Evolutionary conservation across 306 rosid species (phyloP), one percentile per base, ranked within the genome.

Genomic region (Gastrolobium bilobum): DNA sequence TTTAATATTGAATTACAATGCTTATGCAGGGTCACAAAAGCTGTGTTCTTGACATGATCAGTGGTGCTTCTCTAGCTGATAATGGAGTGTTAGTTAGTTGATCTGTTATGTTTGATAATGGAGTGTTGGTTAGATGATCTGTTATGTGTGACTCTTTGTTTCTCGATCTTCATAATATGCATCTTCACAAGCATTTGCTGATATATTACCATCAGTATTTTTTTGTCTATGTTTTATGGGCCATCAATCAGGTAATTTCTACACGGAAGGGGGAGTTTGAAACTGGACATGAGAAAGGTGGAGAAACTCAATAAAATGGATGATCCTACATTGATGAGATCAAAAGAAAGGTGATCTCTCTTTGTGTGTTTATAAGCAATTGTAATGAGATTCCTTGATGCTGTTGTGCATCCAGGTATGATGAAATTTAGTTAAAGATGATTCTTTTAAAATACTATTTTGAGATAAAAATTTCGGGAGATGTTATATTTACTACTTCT

Each of bases 241-340:
- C 30, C 74, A 13, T 26, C 82, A 43, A 14, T 11, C 61, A 96
- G 99, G 98, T 96, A 60, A 93, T 96, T 73, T 96, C 99, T 88
- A 98, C 99, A 31, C 85, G 99, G 56, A 96, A 93, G 85, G 99
- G 99, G 59, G 99, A 96, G 83, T 96, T 96, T 78, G 99, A 96
- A 84, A 96, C 99, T 59, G 99, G 99, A 64, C 93, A 90, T 74
- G 99, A 96, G 93, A 92, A 90, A 77, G 99, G 99, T 84, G 99
- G 99, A 34, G 98, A 96, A 84, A 96, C 99, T 96, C 40, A 96
- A 96, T 81, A 96, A 96, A 73, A 96, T 96, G 99, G 99, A 96
- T 34, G 99, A 96, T 0, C 96, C 96, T 68, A 96, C 99, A 0
- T 98, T 96, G 70, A 87, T 86, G 5, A 93, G 99, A 98, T 67